Conservation (phyloP, 257 asterid species). For the Solanum chiquidenum region DNA sequence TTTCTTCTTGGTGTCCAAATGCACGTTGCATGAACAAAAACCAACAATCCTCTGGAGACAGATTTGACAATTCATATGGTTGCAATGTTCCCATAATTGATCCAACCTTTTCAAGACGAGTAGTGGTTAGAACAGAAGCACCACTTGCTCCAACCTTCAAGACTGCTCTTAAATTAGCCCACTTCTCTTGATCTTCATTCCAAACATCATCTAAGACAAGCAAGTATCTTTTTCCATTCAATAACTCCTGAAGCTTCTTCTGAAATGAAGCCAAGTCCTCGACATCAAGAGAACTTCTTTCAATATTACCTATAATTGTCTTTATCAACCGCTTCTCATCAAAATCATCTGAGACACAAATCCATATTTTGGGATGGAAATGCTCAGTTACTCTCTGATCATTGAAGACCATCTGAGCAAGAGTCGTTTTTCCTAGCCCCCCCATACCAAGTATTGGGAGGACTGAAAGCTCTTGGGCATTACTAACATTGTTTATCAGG, state of each 20-base stretch:
- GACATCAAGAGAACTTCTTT: not conserved
- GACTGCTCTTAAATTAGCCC: no score
- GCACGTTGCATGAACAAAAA: no score
- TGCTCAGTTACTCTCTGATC: not conserved
- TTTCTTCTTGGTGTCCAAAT: no score
- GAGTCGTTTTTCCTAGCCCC: not conserved
- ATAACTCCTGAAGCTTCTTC: not conserved
- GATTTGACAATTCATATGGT: no score
- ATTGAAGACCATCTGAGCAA: not conserved
- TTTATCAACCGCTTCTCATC: constrained; percentile 8
- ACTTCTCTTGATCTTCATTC: no score
- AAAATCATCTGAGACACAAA: constrained; percentile 24
- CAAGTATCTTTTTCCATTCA: no score
- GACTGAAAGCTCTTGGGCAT: not conserved
- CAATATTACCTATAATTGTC: constrained; percentile 6
- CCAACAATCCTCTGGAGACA: no score
- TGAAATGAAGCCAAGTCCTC: constrained; percentile 5
- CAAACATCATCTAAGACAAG: no score
- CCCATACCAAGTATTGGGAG: constrained; percentile 6
- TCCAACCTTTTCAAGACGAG: no score
- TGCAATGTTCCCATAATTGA: no score
- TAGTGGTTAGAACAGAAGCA: no score
- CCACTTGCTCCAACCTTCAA: no score
- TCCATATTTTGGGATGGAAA: constrained; percentile 12
- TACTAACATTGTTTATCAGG: constrained; percentile 7